Evolutionary conservation across 345 rosid species (phyloP).

Genomic region (Jatropha curcas): DNA sequence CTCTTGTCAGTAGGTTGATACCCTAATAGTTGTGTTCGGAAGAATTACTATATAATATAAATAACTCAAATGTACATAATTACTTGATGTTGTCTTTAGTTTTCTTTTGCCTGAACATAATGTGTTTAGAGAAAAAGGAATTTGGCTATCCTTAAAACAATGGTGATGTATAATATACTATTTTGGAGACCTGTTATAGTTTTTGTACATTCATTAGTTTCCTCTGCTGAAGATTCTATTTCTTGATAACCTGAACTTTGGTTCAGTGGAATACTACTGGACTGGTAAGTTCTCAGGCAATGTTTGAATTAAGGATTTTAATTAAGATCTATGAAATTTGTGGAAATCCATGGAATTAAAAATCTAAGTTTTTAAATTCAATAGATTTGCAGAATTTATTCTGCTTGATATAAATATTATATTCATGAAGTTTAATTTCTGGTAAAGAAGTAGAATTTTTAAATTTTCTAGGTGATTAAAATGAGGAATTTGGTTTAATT

Average conservation of each 20-base stretch:
- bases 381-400: no score
- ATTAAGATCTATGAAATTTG: no score
- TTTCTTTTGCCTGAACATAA: neutral
- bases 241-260: neutral
- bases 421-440: no score
- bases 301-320: no score
- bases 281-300: neutral
- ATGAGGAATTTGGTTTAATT: no score
- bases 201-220: neutral
- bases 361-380: no score
- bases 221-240: neutral
- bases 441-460: no score
- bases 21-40: neutral
- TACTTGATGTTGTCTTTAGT: slow-evolving; percentile 1
- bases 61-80: neutral
- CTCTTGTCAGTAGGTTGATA: neutral
- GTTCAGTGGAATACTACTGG: neutral
- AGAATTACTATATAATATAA: neutral
- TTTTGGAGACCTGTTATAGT: neutral
- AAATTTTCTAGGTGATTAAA: no score
- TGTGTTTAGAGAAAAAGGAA: neutral
- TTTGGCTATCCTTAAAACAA: neutral
- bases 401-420: no score
- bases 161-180: neutral
- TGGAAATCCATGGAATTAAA: no score